Base-by-base conservation (phyloP, 208 protist species). In the Plasmodiophora brassicae region DNA sequence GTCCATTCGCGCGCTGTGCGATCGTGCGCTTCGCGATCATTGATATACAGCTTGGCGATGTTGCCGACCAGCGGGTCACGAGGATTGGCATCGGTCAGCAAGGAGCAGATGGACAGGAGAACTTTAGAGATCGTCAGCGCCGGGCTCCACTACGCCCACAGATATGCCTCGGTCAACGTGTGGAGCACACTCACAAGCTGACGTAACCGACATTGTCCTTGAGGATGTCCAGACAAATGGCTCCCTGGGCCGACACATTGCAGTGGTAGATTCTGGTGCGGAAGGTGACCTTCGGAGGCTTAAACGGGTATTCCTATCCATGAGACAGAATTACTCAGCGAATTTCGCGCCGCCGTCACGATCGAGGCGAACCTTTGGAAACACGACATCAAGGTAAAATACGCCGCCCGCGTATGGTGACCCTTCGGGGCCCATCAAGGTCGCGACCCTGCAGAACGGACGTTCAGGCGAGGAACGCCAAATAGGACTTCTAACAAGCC, bases 21-120 rank as follows among this genome's bases (percentile, higher is more conserved):
- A 1, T 90, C 89, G 54, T 92, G 89, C 46, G 53, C 85, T 14
- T 71, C 89, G 20, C 85, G 46, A 72, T 93, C 72, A 45, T 38
- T 87, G 41, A 88, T 89, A 89, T 91, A 91, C 71, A 88, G 85
- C 39, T 89, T 84, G 35, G 89, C 89, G 84, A 91, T 91, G 39
- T 91, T 89, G 53, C 44, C 44, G 44, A 85, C 86, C 35, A 91
- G 87, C 22, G 89, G 89, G 94, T 99, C 97, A 85, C 98, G 97
- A 50, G 98, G 97, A 93, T 99, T 99, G n/a, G 98, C 97, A 90
- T 99, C 98, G 44, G 97, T 98, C 32, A 99, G 94, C 85, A 99
- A 91, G 39, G 97, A 98, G 91, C 95, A 98, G 90, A 99, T 97
- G n/a, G 98, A 99, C n/a, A 99, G 94, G 86, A 99, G 92, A 85